Conservation (phyloP, 2,329 filamentous ascomycete species). For the Fusarium goolgardi region DNA sequence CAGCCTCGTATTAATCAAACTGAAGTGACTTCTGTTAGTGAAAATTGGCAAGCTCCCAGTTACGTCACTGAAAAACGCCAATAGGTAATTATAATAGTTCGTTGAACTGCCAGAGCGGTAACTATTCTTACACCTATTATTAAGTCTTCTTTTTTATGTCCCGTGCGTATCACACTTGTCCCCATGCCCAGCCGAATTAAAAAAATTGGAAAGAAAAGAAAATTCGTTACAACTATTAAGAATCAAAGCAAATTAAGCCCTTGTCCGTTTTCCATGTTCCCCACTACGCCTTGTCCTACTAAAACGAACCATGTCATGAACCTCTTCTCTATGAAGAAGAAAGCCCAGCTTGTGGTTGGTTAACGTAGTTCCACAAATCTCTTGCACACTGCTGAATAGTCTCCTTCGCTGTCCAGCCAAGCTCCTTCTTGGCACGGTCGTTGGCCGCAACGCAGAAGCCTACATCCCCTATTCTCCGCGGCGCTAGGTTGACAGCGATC, state of each 20-base stretch:
- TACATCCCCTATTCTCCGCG: constrained; percentile 1
- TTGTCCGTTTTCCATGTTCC: not conserved
- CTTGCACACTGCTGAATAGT: not conserved
- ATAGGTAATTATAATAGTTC: not conserved
- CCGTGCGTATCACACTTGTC: too few relatives aligned
- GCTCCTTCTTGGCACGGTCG: constrained; percentile 2
- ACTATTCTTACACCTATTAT: too few relatives aligned
- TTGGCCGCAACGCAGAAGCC: constrained; percentile 13
- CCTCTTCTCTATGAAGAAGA: too few relatives aligned
- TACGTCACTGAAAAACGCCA: not conserved
- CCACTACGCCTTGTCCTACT: not conserved
- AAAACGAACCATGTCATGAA: not conserved
- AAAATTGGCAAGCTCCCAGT: not conserved
- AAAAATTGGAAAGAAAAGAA: not conserved
- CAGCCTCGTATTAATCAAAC: not conserved
- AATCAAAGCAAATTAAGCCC: not conserved
- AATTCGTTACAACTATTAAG: not conserved
- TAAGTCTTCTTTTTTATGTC: not conserved
- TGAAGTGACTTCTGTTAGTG: not conserved
- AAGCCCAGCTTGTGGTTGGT: not conserved
- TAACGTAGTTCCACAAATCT: constrained; percentile 8
- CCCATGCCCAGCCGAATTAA: too few relatives aligned
- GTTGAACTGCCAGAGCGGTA: too few relatives aligned
- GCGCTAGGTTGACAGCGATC: not conserved
- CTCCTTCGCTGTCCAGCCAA: constrained; percentile 6